Evolutionary conservation across 192 early-diverging fungal genomes (phyloP).

Genomic region (Geranomyces variabilis): DNA sequence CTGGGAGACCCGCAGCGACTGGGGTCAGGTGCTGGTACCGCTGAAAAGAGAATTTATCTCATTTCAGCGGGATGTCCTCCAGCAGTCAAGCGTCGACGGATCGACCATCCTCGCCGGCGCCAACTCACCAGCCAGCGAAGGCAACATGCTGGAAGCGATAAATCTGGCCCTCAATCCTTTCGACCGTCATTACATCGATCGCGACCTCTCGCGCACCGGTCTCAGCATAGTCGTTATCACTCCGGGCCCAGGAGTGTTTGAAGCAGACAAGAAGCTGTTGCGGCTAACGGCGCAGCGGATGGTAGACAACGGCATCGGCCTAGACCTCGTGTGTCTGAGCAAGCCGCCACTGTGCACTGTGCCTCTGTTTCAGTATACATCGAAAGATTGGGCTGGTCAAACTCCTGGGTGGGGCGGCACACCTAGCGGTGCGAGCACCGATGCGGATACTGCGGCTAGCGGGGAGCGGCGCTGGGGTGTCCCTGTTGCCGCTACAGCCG

Average conservation of each 20-base stretch:
- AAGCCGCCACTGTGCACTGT: slow-evolving; percentile 84
- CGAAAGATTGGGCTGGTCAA: slow-evolving; percentile 43
- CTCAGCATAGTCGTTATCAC: slow-evolving; percentile 88
- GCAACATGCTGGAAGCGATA: slow-evolving; percentile 94
- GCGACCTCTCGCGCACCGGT: slow-evolving; percentile 91
- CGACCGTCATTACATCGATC: slow-evolving; percentile 90
- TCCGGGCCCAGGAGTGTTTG: slow-evolving; percentile 86
- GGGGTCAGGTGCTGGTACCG: slow-evolving; percentile 60
- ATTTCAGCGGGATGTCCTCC: slow-evolving; percentile 71
- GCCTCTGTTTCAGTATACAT: slow-evolving; percentile 82
- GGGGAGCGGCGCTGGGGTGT: slow-evolving; percentile 20
- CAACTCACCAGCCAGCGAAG: slow-evolving; percentile 84
- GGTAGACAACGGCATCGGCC: slow-evolving; percentile 85
- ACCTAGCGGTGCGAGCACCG: slow-evolving; percentile 13
- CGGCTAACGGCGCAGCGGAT: slow-evolving; percentile 95
- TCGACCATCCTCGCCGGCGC: slow-evolving; percentile 68
- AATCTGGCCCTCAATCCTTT: slow-evolving; percentile 96
- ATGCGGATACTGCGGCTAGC: background rate
- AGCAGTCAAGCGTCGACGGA: slow-evolving; percentile 49
- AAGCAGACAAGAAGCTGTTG: slow-evolving; percentile 80
- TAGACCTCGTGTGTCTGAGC: slow-evolving; percentile 91
- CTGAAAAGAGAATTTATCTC: slow-evolving; percentile 78
- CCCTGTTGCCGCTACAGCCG: background rate
- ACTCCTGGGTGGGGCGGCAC: slow-evolving; percentile 8
- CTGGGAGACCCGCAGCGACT: slow-evolving; percentile 82